Conservation (phyloP, 1,284 basidiomycete genomes). For the Amylostereum areolatum region DNA sequence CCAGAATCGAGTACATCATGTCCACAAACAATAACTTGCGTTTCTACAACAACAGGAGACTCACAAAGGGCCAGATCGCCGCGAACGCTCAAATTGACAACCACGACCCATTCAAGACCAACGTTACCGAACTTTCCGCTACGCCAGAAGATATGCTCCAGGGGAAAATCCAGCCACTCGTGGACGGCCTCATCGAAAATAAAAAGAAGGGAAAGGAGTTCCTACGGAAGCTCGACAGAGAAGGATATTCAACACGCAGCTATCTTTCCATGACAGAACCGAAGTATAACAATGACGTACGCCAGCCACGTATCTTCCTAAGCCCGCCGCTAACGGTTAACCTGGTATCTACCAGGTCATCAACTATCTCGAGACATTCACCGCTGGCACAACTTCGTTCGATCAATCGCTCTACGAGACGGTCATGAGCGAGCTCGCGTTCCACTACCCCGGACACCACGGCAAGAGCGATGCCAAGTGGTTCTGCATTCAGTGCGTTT, state of each 20-base stretch:
- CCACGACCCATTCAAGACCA: no score
- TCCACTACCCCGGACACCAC: no score
- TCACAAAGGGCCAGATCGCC: no score
- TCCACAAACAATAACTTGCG: neutral
- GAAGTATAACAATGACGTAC: slow-evolving; percentile 19
- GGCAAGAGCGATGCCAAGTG: neutral
- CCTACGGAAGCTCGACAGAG: no score
- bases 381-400: slow-evolving; percentile 18
- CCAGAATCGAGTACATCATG: neutral
- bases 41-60: no score
- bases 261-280: slow-evolving; percentile 18
- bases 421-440: neutral
- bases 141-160: no score
- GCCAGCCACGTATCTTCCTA: slow-evolving; percentile 18
- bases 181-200: no score
- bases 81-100: no score
- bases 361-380: slow-evolving; percentile 23
- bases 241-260: no score
- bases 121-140: no score
- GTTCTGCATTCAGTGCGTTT: neutral
- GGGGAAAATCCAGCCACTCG: no score
- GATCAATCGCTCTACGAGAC: slow-evolving; percentile 17
- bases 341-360: slow-evolving; percentile 10
- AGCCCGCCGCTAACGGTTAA: slow-evolving; percentile 7
- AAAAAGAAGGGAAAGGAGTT: no score